Evolutionary conservation across 2,329 filamentous ascomycete species (phyloP).

Genomic region (Remersonia thermophila): DNA sequence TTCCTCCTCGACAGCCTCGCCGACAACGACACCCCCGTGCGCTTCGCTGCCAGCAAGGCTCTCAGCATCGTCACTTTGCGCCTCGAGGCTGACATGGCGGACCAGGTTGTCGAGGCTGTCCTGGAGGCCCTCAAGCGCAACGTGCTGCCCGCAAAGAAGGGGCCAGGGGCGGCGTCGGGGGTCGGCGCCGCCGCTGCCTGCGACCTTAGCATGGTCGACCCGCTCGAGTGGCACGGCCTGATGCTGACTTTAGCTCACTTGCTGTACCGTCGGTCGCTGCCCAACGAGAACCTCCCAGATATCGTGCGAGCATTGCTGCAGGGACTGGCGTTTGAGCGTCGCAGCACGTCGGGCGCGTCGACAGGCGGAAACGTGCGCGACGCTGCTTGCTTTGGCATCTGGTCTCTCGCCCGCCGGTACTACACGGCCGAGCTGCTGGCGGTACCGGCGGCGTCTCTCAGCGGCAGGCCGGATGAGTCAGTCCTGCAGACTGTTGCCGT

Average conservation of each 20-base stretch:
- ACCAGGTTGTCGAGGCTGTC: conserved; percentile 77
- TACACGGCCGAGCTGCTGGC: conserved; percentile 62
- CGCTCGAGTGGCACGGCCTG: conserved; percentile 82
- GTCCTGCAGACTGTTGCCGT: conserved; percentile 69
- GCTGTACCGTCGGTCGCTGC: conserved; percentile 72
- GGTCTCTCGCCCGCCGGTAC: conserved; percentile 82
- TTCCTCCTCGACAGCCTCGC: conserved; percentile 65
- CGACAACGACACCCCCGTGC: conserved; percentile 83
- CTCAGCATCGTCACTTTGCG: conserved; percentile 77
- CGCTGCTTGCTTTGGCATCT: conserved; percentile 91
- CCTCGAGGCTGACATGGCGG: conserved; percentile 66
- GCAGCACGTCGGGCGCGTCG: conserved; percentile 71
- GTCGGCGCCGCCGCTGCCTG: no score
- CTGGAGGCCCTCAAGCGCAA: conserved; percentile 55
- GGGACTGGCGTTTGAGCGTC: conserved; percentile 79
- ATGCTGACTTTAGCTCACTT: conserved; percentile 79
- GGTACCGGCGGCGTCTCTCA: conserved; percentile 37
- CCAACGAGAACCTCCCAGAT: conserved; percentile 53
- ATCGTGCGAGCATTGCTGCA: conserved; percentile 67
- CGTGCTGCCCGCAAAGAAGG: conserved; percentile 40
- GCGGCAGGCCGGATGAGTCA: conserved; percentile 30
- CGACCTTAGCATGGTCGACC: conserved; percentile 64
- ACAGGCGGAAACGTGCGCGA: conserved; percentile 85
- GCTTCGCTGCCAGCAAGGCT: conserved; percentile 84
- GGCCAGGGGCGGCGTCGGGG: no score